Percentiles rank a stretch among this genome's conserved stretches.
Evolutionary conservation across 495 filamentous ascomycete genomes (phyloP).

Genomic region (Penicillium samsonianum): DNA sequence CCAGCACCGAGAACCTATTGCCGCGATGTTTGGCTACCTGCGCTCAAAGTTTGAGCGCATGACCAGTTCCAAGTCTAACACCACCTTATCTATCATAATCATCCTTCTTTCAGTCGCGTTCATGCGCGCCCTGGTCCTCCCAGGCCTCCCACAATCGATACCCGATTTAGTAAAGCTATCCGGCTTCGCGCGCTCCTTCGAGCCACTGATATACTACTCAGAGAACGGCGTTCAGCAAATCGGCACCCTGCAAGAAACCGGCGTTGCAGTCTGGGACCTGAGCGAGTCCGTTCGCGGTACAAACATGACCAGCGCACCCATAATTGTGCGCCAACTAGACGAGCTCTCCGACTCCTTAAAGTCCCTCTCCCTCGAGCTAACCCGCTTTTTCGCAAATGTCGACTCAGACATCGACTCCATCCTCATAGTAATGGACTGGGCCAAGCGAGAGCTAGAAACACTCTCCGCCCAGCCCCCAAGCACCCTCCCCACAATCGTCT

Average conservation of each 20-base stretch:
- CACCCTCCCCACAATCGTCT: constrained; percentile 61
- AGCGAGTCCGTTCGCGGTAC: constrained; percentile 83
- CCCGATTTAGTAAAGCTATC: constrained; percentile 91
- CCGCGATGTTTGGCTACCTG: constrained; percentile 66
- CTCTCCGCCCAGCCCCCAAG: constrained; percentile 55
- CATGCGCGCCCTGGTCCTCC: constrained; percentile 66
- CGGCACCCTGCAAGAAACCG: constrained; percentile 80
- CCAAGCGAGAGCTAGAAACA: constrained; percentile 71
- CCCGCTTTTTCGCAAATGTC: constrained; percentile 86
- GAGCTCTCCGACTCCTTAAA: constrained; percentile 80
- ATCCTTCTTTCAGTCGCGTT: constrained; percentile 59
- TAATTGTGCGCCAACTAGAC: constrained; percentile 82
- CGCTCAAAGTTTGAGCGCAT: constrained; percentile 54
- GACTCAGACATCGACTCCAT: constrained; percentile 91
- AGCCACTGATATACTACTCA: constrained; percentile 88
- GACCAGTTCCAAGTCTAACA: constrained; percentile 63
- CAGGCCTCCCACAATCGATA: constrained; percentile 64
- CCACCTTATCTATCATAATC: constrained; percentile 59
- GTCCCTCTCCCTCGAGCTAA: constrained; percentile 75
- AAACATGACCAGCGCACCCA: constrained; percentile 83
- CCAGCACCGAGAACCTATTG: constrained; percentile 82
- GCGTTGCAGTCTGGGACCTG: constrained; percentile 89
- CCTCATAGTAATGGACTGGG: constrained; percentile 93
- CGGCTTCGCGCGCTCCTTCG: constrained; percentile 81
- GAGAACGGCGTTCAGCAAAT: constrained; percentile 85